phyloP scores from a whole-genome alignment of 1,284 basidiomycete genomes.

The Ceratobasidium sp. region DNA sequence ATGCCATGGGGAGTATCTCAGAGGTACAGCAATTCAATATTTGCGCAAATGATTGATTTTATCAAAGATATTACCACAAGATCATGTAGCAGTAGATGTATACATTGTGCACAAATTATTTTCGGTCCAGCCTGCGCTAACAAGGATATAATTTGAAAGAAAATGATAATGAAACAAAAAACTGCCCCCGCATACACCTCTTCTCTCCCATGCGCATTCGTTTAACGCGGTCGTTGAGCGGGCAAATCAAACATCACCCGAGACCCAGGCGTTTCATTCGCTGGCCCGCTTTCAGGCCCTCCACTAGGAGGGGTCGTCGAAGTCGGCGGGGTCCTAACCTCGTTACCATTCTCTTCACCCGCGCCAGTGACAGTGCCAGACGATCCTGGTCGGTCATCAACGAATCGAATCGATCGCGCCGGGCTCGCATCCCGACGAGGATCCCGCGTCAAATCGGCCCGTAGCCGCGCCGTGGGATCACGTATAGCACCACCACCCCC shows the following conservation, averaged over 20 bases:
- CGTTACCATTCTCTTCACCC: neutral
- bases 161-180: too few relatives aligned
- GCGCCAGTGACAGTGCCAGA: neutral
- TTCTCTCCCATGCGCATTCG: too few relatives aligned
- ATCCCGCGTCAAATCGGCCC: slow-evolving; percentile 29
- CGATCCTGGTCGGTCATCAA: slow-evolving; percentile 26
- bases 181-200: too few relatives aligned
- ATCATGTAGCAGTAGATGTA: too few relatives aligned
- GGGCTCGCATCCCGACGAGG: slow-evolving; percentile 28
- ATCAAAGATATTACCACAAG: too few relatives aligned
- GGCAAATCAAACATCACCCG: slow-evolving; percentile 38
- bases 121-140: too few relatives aligned
- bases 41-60: too few relatives aligned
- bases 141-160: too few relatives aligned
- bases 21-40: too few relatives aligned
- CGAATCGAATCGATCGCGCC: slow-evolving; percentile 29
- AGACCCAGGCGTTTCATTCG: slow-evolving; percentile 8
- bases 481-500: neutral
- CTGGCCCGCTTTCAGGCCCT: neutral
- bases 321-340: too few relatives aligned
- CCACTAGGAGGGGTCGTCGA: neutral
- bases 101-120: too few relatives aligned
- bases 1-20: too few relatives aligned
- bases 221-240: slow-evolving; percentile 25
- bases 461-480: slow-evolving; percentile 20